Base-by-base conservation (phyloP, 192 early-diverging fungal genomes). In the Gorgonomyces haynaldii region DNA sequence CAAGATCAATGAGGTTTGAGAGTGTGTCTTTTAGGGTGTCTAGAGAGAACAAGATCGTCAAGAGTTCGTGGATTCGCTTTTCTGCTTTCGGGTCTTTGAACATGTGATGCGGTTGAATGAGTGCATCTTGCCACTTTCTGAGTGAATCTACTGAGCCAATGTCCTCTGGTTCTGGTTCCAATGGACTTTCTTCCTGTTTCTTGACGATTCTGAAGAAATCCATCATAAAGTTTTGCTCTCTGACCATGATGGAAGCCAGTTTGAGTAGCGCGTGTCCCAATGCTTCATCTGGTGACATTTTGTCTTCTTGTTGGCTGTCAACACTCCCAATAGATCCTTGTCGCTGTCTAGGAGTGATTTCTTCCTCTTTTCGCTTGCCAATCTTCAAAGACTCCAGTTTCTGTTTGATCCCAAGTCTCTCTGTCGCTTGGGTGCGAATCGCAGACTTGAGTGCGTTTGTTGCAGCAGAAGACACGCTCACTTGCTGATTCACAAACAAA, bases 161-260 rank as follows among this genome's bases (percentile, higher is more conserved):
- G 45, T 15, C n/a, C 6, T 8, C 26, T 15, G 25, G 25, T 7
- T 43, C 32, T 10, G 44, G 20, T 25, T 22, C 23, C 10, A 23
- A n/a, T 38, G 28, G n/a, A 36, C 56, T 4, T 39, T 42, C 15
- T 25, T 2, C 27, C 29, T 13, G 29, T 6, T 24, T 26, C 50
- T 50, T 72, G 52, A 56, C 67, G 53, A 65, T 76, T 56, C 56
- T 82, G 73, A 98, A 96, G 23, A 91, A 62, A 49, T 94, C 89
- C 13, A 78, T 74, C 36, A 94, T 74, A 52, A 87, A 91, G 62
- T 95, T 96, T 63, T 96, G 89, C 62, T 92, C 91, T 1, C 84
- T 66, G 8, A 86, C 70, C 9, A 94, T 78, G 10, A 80, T 57
- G 19, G 75, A 55, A 7, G 81, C 64, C 16, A 90, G 63, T 24